Evolutionary conservation across 2,329 filamentous ascomycete species (phyloP), one percentile per base, ranked within the genome.

Genomic region (Botrytis aclada): DNA sequence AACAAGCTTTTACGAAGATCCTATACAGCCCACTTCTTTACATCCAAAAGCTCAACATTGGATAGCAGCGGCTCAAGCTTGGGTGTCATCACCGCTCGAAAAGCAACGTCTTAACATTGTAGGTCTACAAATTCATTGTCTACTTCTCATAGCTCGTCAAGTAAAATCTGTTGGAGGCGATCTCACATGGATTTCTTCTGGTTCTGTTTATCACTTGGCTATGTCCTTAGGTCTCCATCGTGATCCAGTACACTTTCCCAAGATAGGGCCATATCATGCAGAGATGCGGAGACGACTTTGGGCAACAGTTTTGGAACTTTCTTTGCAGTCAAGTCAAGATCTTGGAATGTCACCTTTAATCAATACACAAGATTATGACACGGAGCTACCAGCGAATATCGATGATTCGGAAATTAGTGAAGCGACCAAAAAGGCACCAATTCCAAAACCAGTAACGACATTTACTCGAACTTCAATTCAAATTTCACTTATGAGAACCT

Each of bases 221-320:
- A 85, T 89, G 78, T 84, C 83, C 72, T 87, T 89, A 82, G 88
- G 88, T 5, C 80, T 89, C 7, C 87, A 90, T 77, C 84, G 86
- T 4, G 88, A 90, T 72, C 88, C 88, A 0, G 82, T 80, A 51
- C 81, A 84, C 71, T 83, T 88, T 9, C 82, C 83, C 16, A 82
- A 83, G 32, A 85, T 87, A 82, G 83, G 85, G 2, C 77, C 80
- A 1, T 84, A 86, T 60, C 82, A 83, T 37, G 82, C 84, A 0
- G 88, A 90, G 79, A 84, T 89, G 80, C 83, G 87, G 2, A 82
- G 87, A 5, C 83, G 88, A 4, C 77, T 89, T 1, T 89, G 88
- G 88, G 84, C 85, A 7, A 87, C 86, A 0, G 83, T 88, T 22
- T 73, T 88, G 8, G 87, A 89, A 77, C 78, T 89, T 6, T 84